phyloP scores from a whole-genome alignment of 768 basidiomycete genomes.

The Hypholoma fasciculare region DNA sequence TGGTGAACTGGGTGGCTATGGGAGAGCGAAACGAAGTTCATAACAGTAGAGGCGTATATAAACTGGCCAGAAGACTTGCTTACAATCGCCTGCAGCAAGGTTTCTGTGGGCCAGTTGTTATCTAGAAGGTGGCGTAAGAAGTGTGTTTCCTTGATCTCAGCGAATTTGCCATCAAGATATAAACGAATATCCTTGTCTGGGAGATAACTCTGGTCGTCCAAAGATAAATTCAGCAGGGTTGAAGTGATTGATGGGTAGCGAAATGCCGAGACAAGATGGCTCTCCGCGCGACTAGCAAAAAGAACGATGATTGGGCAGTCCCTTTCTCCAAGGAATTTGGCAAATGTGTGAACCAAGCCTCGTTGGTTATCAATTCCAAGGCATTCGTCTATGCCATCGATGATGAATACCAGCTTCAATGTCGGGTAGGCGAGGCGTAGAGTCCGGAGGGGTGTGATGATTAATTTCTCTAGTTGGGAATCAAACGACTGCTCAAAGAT shows the following conservation, averaged over 20 bases:
- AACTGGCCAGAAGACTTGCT: constrained; percentile 4
- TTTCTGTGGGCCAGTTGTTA: background rate
- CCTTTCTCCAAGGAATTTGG: background rate
- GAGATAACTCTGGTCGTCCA: background rate
- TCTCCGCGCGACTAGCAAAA: background rate
- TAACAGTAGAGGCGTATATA: constrained; percentile 3
- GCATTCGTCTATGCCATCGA: constrained; percentile 27
- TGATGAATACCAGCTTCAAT: background rate
- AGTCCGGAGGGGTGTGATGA: background rate
- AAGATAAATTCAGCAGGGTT: background rate
- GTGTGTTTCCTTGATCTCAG: constrained; percentile 1
- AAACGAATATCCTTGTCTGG: constrained; percentile 2
- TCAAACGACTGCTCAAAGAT: background rate
- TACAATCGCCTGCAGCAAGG: background rate
- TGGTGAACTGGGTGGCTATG: background rate
- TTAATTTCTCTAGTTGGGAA: background rate
- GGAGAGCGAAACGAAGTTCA: background rate
- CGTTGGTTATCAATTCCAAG: background rate
- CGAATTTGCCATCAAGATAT: constrained; percentile 2
- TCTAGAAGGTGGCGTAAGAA: background rate
- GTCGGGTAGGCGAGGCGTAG: background rate
- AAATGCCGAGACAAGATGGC: background rate
- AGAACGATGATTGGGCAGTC: background rate
- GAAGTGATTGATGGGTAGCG: no score
- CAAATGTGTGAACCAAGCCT: background rate